Percentiles rank a stretch among this genome's conserved stretches.
Evolutionary conservation across 768 basidiomycete genomes (phyloP).

Genomic region (Flagelloscypha sp.): DNA sequence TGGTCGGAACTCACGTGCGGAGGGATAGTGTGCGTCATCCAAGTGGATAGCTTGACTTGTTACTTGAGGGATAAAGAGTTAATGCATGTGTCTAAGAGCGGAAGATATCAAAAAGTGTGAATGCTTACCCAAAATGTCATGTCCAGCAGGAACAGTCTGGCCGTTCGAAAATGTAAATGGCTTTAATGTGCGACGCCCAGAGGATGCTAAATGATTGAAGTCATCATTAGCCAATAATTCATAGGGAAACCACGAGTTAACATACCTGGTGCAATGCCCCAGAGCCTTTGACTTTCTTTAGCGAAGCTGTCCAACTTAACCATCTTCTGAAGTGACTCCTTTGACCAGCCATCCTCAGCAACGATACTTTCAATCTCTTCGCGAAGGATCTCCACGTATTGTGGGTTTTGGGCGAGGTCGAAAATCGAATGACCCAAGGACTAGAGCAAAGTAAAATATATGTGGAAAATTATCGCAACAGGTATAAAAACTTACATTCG

Average conservation of each 20-base stretch:
- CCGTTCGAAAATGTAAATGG: constrained; percentile 8
- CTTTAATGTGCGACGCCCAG: too few species aligned
- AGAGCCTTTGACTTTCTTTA: constrained; percentile 21
- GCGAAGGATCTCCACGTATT: constrained; percentile 19
- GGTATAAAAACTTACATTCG: constrained; percentile 2
- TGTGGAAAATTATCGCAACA: background rate
- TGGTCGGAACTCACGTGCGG: background rate
- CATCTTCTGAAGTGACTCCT: constrained; percentile 18
- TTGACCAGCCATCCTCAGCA: constrained; percentile 21
- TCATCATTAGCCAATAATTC: too few species aligned
- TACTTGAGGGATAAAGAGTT: too few species aligned
- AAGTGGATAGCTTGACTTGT: too few species aligned
- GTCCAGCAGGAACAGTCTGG: constrained; percentile 2
- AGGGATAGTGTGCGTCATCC: constrained; percentile 2
- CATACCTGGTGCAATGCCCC: constrained; percentile 10
- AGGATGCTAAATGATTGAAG: too few species aligned
- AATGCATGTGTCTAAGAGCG: too few species aligned
- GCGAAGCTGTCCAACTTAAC: constrained; percentile 27
- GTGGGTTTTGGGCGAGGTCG: constrained; percentile 19
- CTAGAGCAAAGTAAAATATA: constrained; percentile 2
- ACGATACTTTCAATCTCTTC: constrained; percentile 22
- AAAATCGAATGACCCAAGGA: constrained; percentile 14
- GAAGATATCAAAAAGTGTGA: too few species aligned
- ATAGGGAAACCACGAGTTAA: too few species aligned
- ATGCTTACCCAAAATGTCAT: too few species aligned